Evolutionary conservation across 2,329 filamentous ascomycete species (phyloP).

Genomic region (Cercospora beticola): DNA sequence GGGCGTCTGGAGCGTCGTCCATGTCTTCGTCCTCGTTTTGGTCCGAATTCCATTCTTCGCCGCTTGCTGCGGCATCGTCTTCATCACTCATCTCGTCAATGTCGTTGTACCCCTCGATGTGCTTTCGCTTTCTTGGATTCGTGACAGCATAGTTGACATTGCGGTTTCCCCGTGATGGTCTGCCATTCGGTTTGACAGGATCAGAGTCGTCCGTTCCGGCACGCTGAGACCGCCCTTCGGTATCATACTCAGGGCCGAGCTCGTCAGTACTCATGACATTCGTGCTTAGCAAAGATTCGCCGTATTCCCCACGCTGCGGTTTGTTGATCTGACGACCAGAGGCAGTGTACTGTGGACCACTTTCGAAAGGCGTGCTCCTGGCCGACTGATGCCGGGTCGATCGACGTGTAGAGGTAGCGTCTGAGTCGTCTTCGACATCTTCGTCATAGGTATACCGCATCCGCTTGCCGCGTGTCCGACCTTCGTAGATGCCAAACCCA

Average conservation of each 20-base stretch:
- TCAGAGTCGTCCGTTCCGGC: constrained; percentile 50
- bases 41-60: constrained; percentile 70
- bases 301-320: constrained; percentile 62
- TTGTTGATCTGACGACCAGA: constrained; percentile 83
- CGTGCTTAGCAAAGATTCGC: constrained; percentile 59
- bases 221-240: constrained; percentile 34
- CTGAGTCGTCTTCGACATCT: constrained; percentile 72
- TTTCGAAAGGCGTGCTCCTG: constrained; percentile 70
- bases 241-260: constrained; percentile 27
- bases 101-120: constrained; percentile 58
- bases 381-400: constrained; percentile 61
- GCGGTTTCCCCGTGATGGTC: constrained; percentile 36
- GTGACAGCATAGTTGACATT: constrained; percentile 31
- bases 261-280: constrained; percentile 47
- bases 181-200: constrained; percentile 42
- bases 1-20: constrained; percentile 50
- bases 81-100: constrained; percentile 64
- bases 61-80: constrained; percentile 59
- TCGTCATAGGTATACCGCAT: constrained; percentile 96
- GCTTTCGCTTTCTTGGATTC: constrained; percentile 46
- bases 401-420: constrained; percentile 62
- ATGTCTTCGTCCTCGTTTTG: constrained; percentile 62
- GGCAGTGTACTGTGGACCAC: constrained; percentile 68
- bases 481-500: constrained; percentile 92
- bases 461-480: constrained; percentile 90